Evolutionary conservation across 2,329 filamentous ascomycete genomes (phyloP), one percentile per base, ranked within the genome.

Genomic region (Cucurbitaria berberidis): DNA sequence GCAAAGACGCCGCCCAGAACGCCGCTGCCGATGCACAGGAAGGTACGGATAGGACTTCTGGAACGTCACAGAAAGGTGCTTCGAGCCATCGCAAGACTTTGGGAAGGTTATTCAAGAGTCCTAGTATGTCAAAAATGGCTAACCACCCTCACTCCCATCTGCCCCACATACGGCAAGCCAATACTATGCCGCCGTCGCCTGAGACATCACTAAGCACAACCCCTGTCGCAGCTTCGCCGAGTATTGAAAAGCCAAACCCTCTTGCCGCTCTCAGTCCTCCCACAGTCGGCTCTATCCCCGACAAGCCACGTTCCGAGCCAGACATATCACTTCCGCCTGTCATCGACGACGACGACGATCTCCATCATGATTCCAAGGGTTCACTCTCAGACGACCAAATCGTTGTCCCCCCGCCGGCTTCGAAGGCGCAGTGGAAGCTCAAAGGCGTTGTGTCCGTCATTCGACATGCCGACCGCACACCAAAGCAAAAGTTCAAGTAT

Each of bases 401-500:
- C 24, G 62, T 68, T 24, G 69, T 80, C 3, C 81, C 80, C 6
- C 77, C 80, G 5, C 80, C 81, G 29, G 77, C 79, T 3, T 89
- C 89, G 0, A 97, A 97, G 67, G 92, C 96, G 69, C 91, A 95
- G 10, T 99, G 95, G 95, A 98, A 96, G 74, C 81, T 99, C 46
- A 99, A 99, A 77, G 95, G 95, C 11, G 93, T 99, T 77, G 93
- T 99, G 0, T 93, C 93, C 1, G 95, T 99, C 15, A 92, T 99
- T 61, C 87, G 95, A 24, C 95, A 99, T 75, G 96, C 96, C 2
- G 95, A 99, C 77, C 89, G 95, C 51, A 99, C 95, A 1, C 95
- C 95, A 2, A 99, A 99, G 77, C 95, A 99, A 69, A 99, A 99
- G 74, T 97, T 97, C 82, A 99, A 99, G 74, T 99, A 98, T 68